Conservation (phyloP, 164 flowering plant species). For the Vitis rotundifolia region DNA sequence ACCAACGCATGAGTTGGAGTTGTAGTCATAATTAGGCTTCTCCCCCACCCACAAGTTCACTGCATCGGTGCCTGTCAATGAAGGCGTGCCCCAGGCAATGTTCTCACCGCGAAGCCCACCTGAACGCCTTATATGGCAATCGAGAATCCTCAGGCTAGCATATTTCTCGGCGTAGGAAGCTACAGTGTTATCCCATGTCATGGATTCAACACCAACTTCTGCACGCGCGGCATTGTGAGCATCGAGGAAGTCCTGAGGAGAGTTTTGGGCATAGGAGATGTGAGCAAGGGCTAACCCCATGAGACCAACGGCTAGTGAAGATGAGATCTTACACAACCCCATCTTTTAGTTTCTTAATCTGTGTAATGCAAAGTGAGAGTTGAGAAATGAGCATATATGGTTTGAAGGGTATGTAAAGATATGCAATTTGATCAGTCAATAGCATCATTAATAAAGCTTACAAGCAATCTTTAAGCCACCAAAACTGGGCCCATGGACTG, state of each 20-base stretch:
- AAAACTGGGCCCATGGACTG: too few species aligned
- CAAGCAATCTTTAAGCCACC: too few species aligned
- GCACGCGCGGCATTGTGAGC: conserved; percentile 28
- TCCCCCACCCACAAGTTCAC: conserved; percentile 36
- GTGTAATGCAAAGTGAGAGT: too few species aligned
- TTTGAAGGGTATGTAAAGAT: too few species aligned
- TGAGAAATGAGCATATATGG: too few species aligned
- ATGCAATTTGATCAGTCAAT: neutral
- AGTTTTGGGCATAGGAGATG: conserved; percentile 10
- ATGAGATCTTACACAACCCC: too few species aligned
- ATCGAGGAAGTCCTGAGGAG: conserved; percentile 14
- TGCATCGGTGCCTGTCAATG: conserved; percentile 15
- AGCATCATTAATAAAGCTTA: too few species aligned
- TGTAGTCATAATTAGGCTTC: conserved; percentile 24
- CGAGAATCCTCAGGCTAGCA: conserved; percentile 6
- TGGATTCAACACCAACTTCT: neutral
- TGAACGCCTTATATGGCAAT: conserved; percentile 27
- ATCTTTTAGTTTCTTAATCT: too few species aligned
- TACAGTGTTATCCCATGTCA: conserved; percentile 22
- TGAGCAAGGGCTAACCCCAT: too few species aligned
- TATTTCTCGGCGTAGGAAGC: conserved; percentile 24
- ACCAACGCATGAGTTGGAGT: conserved; percentile 18
- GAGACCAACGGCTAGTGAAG: too few species aligned
- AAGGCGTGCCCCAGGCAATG: conserved; percentile 19
- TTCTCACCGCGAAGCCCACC: conserved; percentile 33